Base-by-base conservation (phyloP, 192 early-diverging fungal genomes). In the Paraglomus occultum region DNA sequence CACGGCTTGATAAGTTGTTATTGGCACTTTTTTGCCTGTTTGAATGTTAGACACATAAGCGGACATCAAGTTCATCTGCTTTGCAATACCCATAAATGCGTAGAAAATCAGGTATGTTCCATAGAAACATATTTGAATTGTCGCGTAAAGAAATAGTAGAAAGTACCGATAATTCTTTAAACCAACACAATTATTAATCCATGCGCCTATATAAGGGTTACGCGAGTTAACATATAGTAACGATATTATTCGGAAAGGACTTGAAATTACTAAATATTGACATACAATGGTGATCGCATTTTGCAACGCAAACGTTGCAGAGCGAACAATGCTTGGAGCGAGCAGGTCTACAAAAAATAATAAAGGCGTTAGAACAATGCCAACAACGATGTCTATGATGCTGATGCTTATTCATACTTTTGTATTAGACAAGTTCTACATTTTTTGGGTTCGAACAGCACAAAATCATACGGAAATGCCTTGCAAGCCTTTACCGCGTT, bases 271-370 rank as follows among this genome's bases (percentile, higher is more conserved):
- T 31, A 31, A 48, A 20, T 14, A n/a, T 46, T 15, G 12, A 49
- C 77, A 45, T 74, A 78, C 84, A 85, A 38, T 85, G 83, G 14
- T 85, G 83, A 51, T 85, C 83, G 5, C 62, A 71, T 53, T 74
- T 51, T 2, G 76, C 76, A 11, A 85, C 71, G 70, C 83, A 85
- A 42, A 74, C 75, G 17, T 85, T 79, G 59, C 83, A 85, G 63
- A 83, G 51, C 10, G 83, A 83, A 53, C 83, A 85, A 61, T 85
- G 83, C 44, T 85, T 85, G 8, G 83, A 85, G 6, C 83, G 67
- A 40, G 83, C 83, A 44, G 83, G 83, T 52, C 81, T 84, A 62
- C 8, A 67, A 51, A 11, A 23, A 15, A 43, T 15, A 22, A 31
- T 52, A 65, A 15, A 65, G 47, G 14, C 6, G n/a, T 59, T 40